Evolutionary conservation across 2,329 filamentous ascomycete genomes (phyloP).

Genomic region (Neofusicoccum umdonicola): DNA sequence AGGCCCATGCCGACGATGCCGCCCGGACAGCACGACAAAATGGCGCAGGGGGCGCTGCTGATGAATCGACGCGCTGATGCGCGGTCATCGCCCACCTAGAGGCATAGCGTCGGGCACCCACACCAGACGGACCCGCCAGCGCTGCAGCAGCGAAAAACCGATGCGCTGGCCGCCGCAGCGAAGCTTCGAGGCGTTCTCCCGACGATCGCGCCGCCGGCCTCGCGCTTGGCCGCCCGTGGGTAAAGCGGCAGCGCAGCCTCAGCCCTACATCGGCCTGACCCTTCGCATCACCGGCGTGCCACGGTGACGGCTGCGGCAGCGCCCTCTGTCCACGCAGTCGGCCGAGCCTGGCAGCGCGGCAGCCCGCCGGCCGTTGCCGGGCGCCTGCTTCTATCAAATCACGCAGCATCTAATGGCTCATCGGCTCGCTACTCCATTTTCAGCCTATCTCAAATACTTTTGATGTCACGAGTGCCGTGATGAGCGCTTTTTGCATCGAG

Average conservation of each 20-base stretch:
- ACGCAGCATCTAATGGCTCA: conserved; percentile 10
- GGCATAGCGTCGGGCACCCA: background rate
- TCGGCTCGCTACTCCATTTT: conserved; percentile 4
- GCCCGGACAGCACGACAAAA: conserved; percentile 7
- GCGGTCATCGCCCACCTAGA: background rate
- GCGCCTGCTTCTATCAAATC: background rate
- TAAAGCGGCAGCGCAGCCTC: background rate
- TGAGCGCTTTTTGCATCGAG: conserved; percentile 7
- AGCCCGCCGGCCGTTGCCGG: background rate
- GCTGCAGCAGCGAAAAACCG: background rate
- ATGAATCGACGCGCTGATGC: conserved; percentile 9
- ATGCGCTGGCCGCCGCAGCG: background rate
- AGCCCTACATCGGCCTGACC: too few relatives aligned
- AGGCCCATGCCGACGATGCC: background rate
- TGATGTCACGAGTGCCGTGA: background rate
- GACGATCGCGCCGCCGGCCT: background rate
- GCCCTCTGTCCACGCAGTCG: background rate
- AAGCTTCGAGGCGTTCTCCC: background rate
- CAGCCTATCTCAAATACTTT: background rate
- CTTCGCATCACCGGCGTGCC: too few relatives aligned
- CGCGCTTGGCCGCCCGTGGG: background rate
- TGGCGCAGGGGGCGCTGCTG: conserved; percentile 14
- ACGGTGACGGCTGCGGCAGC: background rate
- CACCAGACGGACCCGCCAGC: background rate
- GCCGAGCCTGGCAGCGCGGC: background rate